A percentile compares a stretch with the other conserved stretches of the same genome.
These are phyloP conservation scores for Pseudopyricularia javanii DNA, from an alignment of 2,329 filamentous ascomycete genomes.

Conservation along the genomic window DNA sequence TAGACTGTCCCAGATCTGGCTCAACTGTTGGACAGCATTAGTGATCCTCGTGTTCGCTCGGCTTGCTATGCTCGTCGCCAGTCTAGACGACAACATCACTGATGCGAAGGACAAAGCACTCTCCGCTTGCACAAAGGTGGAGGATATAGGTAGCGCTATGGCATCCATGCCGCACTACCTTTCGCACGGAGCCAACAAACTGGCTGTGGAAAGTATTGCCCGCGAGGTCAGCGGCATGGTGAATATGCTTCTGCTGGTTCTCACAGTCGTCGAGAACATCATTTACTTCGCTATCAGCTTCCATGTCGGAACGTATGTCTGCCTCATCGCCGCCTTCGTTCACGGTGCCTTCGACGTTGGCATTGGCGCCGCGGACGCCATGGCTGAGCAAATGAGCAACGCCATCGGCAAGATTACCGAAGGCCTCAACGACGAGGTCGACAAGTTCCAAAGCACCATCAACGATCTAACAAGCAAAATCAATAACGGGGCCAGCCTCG, in stretches of 20 bases:
- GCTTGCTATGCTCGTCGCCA: constrained; percentile 62
- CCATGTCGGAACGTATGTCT: constrained; percentile 80
- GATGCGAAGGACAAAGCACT: constrained; percentile 72
- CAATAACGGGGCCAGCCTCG: constrained; percentile 37
- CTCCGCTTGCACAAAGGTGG: constrained; percentile 80
- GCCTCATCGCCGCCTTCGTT: constrained; percentile 74
- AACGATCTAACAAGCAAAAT: constrained; percentile 16
- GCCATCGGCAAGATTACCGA: constrained; percentile 38
- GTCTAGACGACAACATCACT: constrained; percentile 60
- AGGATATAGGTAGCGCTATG: constrained; percentile 88
- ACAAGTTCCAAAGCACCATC: constrained; percentile 12
- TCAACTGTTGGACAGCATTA: constrained; percentile 94
- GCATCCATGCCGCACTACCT: constrained; percentile 98
- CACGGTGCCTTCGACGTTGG: constrained; percentile 65
- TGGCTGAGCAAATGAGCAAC: constrained; percentile 36
- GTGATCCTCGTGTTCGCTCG: constrained; percentile 75
- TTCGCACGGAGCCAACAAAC: constrained; percentile 73
- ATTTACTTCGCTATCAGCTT: constrained; percentile 89
- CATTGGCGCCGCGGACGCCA: constrained; percentile 23
- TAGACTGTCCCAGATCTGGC: constrained; percentile 88
- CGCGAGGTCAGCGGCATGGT: constrained; percentile 71
- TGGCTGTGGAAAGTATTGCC: constrained; percentile 71
- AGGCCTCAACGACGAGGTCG: constrained; percentile 41
- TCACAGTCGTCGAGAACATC: constrained; percentile 76
- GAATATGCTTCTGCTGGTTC: constrained; percentile 61